Conservation (phyloP, 2,329 filamentous ascomycete genomes). For the Fusarium globosum region DNA sequence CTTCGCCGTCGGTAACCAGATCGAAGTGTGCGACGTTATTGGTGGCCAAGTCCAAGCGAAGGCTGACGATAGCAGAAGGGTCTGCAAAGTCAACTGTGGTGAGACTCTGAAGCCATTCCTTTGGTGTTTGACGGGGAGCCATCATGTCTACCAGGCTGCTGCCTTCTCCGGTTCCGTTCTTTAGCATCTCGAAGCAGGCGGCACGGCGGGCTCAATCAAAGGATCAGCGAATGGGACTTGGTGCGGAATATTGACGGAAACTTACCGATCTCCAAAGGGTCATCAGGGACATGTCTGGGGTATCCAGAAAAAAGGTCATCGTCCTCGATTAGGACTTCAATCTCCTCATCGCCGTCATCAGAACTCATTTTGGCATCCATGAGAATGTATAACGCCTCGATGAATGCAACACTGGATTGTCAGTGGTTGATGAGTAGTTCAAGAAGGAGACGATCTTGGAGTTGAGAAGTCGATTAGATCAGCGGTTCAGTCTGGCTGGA, state of each 20-base stretch:
- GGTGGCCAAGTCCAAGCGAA: neutral
- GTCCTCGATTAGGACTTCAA: neutral
- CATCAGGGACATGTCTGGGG: neutral
- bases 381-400: neutral
- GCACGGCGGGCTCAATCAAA: neutral
- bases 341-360: neutral
- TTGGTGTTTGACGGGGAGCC: neutral
- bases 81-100: neutral
- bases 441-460: neutral
- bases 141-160: accelerated
- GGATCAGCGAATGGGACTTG: neutral
- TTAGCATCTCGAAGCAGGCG: neutral
- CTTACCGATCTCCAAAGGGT: neutral
- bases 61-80: neutral
- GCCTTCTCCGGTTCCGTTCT: neutral
- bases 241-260: neutral
- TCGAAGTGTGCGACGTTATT: neutral
- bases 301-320: neutral
- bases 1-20: neutral
- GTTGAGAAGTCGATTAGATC: neutral
- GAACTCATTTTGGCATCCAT: neutral
- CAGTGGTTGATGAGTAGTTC: neutral
- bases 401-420: neutral
- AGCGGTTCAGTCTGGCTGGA: neutral
- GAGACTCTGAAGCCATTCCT: neutral